Base-by-base conservation (phyloP, 192 early-diverging fungal species). In the Backusella psychrophila region DNA sequence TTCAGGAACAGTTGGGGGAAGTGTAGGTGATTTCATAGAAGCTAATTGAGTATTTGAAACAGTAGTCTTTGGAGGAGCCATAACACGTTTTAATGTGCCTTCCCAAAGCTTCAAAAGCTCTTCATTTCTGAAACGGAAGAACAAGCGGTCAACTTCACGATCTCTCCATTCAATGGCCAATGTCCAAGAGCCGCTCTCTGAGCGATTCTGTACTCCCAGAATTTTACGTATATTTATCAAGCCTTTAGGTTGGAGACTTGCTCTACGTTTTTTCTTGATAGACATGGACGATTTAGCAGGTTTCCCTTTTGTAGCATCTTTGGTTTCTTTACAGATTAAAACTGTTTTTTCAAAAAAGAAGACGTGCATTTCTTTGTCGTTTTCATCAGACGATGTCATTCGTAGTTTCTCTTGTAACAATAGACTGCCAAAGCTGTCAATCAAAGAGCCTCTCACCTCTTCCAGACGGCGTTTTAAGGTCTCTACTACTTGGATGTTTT, bases 21-120 rank as follows among this genome's bases (percentile, higher is more conserved):
- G 52, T 29, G 66, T 52, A 17, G 80, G 72, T 3, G 82, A 81
- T 41, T 76, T 69, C 69, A 77, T 77, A 3, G 75, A 70, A 26
- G 44, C 69, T 8, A 85, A 67, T 34, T 83, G 81, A 17, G 84
- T 83, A 68, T 83, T 85, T 5, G 82, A 81, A 4, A 85, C 84
- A 70, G 76, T 79, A 5, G 82, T 75, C 1, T 46, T 68, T 44
- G 29, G n/a, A n/a, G 76, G 17, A 17, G 46, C 46, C 29, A 70
- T 69, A 19, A 92, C 83, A 73, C 90, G 88, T 52, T 95, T 88
- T 35, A 99, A 80, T 3, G 95, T 91, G 41, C 76, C 73, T 77
- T 93, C 89, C 98, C 98, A 99, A 75, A 93, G 87, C 73, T 89
- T 90, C n/a, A 96, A 89, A 80, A 97, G 96, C 77, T 99, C 98